Percentiles rank a stretch among this genome's conserved stretches.
Evolutionary conservation across 805 yeast genomes (phyloP).

Genomic region (Kodamaea restingae): DNA sequence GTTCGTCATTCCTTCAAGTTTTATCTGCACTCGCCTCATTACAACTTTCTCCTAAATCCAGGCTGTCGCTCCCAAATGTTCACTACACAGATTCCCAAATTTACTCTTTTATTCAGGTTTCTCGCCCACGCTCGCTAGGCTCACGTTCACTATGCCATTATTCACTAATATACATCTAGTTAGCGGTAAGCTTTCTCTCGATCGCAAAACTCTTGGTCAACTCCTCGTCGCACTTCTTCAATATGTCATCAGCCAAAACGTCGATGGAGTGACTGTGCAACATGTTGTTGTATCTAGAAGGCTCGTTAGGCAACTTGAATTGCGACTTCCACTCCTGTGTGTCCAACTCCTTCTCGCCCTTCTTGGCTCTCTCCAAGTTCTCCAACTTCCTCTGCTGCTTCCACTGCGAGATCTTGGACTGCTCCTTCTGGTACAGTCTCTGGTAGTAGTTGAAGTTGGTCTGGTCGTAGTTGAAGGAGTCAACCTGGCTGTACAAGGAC

Average conservation of each 20-base stretch:
- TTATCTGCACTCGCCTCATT: background rate
- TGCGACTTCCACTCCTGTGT: constrained; percentile 59
- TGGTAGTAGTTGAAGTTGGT: constrained; percentile 79
- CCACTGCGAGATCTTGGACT: constrained; percentile 69
- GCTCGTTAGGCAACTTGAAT: constrained; percentile 68
- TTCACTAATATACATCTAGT: constrained; percentile 2
- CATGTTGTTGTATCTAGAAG: constrained; percentile 70
- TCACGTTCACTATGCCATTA: background rate
- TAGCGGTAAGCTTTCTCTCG: constrained; percentile 46
- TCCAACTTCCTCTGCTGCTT: constrained; percentile 64
- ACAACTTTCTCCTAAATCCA: too few relatives aligned
- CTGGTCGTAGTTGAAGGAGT: constrained; percentile 72
- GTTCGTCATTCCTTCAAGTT: background rate
- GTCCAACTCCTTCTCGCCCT: constrained; percentile 51
- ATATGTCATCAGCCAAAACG: constrained; percentile 66
- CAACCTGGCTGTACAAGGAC: constrained; percentile 62
- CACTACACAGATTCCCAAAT: too few relatives aligned
- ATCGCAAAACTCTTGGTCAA: constrained; percentile 59
- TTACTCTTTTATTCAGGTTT: background rate
- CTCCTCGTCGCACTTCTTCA: constrained; percentile 65
- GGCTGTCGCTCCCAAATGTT: too few relatives aligned
- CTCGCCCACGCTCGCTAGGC: background rate
- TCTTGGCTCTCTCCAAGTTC: constrained; percentile 55
- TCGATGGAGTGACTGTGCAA: constrained; percentile 65
- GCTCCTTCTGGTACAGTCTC: constrained; percentile 68